Conservation (phyloP, 306 rosid genomes). For the Rubus parviflorus region DNA sequence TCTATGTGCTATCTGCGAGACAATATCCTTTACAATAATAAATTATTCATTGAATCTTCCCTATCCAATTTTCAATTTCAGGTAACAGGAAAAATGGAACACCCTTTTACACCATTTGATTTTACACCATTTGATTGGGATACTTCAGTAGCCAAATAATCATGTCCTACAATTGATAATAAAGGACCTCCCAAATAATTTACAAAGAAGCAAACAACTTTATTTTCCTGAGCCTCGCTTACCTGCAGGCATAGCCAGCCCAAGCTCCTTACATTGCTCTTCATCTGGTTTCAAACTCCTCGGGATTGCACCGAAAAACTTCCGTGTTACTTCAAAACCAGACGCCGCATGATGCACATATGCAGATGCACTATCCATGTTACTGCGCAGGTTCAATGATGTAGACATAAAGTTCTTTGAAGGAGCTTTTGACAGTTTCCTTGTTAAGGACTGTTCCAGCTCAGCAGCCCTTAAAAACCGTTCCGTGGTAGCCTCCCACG, state of each 20-base stretch:
- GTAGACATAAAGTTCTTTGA: slow-evolving; percentile 51
- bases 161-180: neutral
- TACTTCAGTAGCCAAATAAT: neutral
- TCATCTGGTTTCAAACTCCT: slow-evolving; percentile 81
- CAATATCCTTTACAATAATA: neutral
- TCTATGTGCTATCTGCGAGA: neutral
- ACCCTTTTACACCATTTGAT: neutral
- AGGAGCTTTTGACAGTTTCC: slow-evolving; percentile 33
- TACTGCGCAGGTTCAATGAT: slow-evolving; percentile 43
- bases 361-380: slow-evolving; percentile 63
- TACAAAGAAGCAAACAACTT: neutral
- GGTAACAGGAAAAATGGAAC: too few species aligned
- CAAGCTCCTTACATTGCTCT: slow-evolving; percentile 69
- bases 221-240: slow-evolving; percentile 37
- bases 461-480: slow-evolving; percentile 63
- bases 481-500: slow-evolving; percentile 92
- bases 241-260: slow-evolving; percentile 41
- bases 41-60: neutral
- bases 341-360: slow-evolving; percentile 65
- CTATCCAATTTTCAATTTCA: neutral
- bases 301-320: slow-evolving; percentile 86
- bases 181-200: neutral
- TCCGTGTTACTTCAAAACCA: slow-evolving; percentile 73
- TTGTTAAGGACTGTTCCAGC: slow-evolving; percentile 42
- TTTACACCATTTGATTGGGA: neutral